A percentile compares a stretch with the other conserved stretches of the same genome.
phyloP scores from a whole-genome alignment of 176 grass and related monocot species.

The Rhipidocladum racemiflorum region DNA sequence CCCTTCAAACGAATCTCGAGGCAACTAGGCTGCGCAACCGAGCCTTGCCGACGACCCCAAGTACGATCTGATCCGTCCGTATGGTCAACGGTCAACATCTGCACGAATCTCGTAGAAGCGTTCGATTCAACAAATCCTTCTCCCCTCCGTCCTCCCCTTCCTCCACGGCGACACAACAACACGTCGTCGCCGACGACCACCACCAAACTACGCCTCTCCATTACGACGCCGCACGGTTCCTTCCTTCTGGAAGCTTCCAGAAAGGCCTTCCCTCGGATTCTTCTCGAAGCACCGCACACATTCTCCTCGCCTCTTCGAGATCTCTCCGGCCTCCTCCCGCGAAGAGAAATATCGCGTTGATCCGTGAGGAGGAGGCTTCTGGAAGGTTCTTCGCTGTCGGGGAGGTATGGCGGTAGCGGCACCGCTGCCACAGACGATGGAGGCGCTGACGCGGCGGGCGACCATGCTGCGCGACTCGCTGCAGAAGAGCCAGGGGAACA shows the following conservation, averaged over 20 bases:
- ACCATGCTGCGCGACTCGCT: slow-evolving; percentile 61
- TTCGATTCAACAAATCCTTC: slow-evolving; percentile 6
- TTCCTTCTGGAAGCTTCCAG: not conserved
- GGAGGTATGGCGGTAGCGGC: slow-evolving; percentile 31
- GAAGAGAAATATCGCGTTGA: not conserved
- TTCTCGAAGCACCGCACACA: not conserved
- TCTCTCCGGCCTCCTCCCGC: not conserved
- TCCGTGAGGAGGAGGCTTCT: not conserved
- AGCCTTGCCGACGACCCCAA: not conserved
- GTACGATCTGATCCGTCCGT: not conserved
- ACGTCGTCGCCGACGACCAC: slow-evolving; percentile 34
- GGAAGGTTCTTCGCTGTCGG: not conserved
- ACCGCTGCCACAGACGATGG: slow-evolving; percentile 42
- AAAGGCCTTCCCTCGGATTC: not conserved
- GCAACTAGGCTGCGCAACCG: not conserved
- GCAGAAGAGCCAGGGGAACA: slow-evolving; percentile 69
- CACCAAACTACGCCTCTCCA: not conserved
- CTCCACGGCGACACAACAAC: slow-evolving; percentile 1
- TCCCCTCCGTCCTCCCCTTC: not conserved
- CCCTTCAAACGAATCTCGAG: not conserved
- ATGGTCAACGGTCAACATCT: not conserved
- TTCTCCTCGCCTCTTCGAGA: slow-evolving; percentile 11
- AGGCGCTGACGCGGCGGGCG: slow-evolving; percentile 47
- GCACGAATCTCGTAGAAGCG: not conserved
- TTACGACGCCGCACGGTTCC: not conserved